phyloP scores from a whole-genome alignment of 108 stramenopile genomes.

The Bacterosira constricta region DNA sequence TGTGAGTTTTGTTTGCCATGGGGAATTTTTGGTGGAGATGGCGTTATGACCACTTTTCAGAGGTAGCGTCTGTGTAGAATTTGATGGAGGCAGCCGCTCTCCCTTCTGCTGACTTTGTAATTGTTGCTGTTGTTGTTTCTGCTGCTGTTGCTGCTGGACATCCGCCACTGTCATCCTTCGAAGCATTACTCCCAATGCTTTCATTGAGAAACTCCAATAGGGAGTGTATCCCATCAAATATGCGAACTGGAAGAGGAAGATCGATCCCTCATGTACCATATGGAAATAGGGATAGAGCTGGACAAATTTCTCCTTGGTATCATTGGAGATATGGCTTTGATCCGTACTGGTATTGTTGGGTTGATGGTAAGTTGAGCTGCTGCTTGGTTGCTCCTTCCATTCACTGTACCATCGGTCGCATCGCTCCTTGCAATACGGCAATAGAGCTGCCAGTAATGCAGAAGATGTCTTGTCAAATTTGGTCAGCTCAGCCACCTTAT shows the following conservation, averaged over 20 bases:
- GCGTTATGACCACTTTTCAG: constrained; percentile 1
- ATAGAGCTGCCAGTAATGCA: constrained; percentile 65
- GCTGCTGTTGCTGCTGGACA: constrained; percentile 33
- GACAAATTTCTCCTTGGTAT: constrained; percentile 39
- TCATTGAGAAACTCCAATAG: constrained; percentile 68
- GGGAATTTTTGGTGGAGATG: neutral
- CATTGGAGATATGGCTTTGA: neutral
- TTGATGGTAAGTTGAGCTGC: neutral
- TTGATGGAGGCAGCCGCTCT: constrained; percentile 10
- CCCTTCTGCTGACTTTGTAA: neutral
- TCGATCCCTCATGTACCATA: constrained; percentile 51
- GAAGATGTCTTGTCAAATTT: constrained; percentile 57
- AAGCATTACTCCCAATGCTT: constrained; percentile 59
- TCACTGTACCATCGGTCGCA: constrained; percentile 35
- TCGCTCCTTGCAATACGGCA: constrained; percentile 69
- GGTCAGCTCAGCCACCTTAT: constrained; percentile 43
- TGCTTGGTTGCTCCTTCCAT: constrained; percentile 24
- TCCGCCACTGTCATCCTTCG: constrained; percentile 72
- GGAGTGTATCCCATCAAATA: constrained; percentile 70
- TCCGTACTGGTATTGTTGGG: constrained; percentile 1
- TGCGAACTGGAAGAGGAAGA: constrained; percentile 65
- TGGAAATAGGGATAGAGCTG: constrained; percentile 66
- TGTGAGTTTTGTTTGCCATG: constrained; percentile 23
- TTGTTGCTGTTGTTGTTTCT: constrained; percentile 10
- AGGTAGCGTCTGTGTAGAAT: neutral